A percentile compares a stretch with the other conserved stretches of the same genome.
Conservation (phyloP, 148 eudicot species). For the Bassia scoparia region DNA sequence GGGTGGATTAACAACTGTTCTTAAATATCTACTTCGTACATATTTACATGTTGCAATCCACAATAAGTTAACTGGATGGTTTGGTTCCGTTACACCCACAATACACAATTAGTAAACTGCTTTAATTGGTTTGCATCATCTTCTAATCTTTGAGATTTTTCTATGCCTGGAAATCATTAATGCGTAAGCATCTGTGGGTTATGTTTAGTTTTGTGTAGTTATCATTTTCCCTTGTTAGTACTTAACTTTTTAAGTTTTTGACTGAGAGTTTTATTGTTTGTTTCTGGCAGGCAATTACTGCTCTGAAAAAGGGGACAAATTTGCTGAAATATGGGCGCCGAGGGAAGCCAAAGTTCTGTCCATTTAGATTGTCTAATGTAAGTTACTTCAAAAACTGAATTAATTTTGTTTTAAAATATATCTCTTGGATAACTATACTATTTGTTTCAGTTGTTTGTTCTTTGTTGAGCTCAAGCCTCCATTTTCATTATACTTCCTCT, state of each 20-base stretch:
- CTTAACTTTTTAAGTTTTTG: conserved; percentile 4
- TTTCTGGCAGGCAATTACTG: conserved; percentile 38
- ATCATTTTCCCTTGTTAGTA: neutral
- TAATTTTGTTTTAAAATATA: neutral
- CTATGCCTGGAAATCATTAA: too few relatives aligned
- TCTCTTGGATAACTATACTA: neutral
- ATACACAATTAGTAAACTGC: too few relatives aligned
- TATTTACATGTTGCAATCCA: too few relatives aligned
- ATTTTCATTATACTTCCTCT: neutral
- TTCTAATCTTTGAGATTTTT: neutral
- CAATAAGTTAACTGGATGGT: too few relatives aligned
- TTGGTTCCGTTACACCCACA: too few relatives aligned
- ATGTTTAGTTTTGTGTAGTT: neutral
- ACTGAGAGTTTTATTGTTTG: neutral
- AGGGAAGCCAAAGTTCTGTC: conserved; percentile 54
- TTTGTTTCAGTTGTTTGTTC: neutral
- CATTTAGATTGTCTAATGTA: conserved; percentile 47
- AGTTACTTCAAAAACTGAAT: conserved; percentile 21
- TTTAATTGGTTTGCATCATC: neutral
- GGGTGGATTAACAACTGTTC: too few relatives aligned
- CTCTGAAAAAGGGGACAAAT: conserved; percentile 45
- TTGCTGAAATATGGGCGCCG: conserved; percentile 50
- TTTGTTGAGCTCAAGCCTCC: neutral
- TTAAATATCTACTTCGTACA: too few relatives aligned
- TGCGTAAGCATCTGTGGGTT: neutral